Evolutionary conservation across 1,139 yeast species (phyloP).

Genomic region (Yamadazyma triangularis): DNA sequence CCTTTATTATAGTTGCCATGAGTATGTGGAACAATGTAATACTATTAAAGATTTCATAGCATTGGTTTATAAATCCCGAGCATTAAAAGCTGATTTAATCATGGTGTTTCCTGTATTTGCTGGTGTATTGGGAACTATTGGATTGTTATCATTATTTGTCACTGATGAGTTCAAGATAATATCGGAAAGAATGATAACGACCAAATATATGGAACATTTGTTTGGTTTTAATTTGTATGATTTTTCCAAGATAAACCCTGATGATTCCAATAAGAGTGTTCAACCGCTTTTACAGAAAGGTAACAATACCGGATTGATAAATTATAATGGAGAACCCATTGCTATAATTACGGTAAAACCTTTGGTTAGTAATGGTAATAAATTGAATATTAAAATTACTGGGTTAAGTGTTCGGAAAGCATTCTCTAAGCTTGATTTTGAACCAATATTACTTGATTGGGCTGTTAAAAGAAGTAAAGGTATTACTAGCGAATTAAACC

Average conservation of each 20-base stretch:
- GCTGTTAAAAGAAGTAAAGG: constrained; percentile 46
- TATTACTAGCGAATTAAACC: constrained; percentile 27
- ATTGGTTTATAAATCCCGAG: constrained; percentile 18
- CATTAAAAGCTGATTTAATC: constrained; percentile 22
- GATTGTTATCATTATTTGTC: constrained; percentile 20
- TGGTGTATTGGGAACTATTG: constrained; percentile 11
- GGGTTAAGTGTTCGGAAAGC: constrained; percentile 65
- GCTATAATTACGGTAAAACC: constrained; percentile 49
- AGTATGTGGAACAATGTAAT: constrained; percentile 33
- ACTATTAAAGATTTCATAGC: constrained; percentile 29
- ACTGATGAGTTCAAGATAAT: constrained; percentile 46
- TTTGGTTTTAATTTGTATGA: constrained; percentile 53
- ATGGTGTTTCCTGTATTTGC: constrained; percentile 23
- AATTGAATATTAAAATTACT: constrained; percentile 45
- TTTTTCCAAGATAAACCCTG: constrained; percentile 30
- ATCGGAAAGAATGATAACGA: constrained; percentile 34
- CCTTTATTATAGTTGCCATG: constrained; percentile 27
- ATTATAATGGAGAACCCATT: constrained; percentile 65
- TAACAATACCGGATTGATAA: constrained; percentile 48
- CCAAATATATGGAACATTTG: constrained; percentile 31
- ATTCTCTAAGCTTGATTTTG: constrained; percentile 57
- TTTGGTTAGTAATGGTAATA: constrained; percentile 30
- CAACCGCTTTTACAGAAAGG: constrained; percentile 26
- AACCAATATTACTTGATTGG: constrained; percentile 59
- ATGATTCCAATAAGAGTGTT: constrained; percentile 21